Conservation (phyloP, 176 grass and related monocot genomes). For the Poa annua region DNA sequence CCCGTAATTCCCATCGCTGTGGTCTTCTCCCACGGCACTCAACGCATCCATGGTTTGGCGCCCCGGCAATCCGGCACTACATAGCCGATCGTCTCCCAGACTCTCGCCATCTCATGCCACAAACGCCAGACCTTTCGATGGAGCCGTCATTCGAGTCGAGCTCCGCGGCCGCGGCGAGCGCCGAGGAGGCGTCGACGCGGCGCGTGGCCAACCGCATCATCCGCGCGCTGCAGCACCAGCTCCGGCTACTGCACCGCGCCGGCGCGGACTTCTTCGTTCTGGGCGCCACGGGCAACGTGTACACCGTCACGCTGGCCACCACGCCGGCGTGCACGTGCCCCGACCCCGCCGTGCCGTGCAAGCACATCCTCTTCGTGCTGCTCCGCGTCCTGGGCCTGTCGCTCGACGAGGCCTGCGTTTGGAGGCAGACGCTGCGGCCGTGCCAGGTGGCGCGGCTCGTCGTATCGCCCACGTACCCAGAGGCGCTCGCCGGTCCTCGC, state of each 20-base stretch:
- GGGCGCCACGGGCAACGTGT: slow-evolving; percentile 88
- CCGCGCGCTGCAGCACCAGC: slow-evolving; percentile 71
- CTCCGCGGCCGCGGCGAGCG: background rate
- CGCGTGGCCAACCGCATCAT: slow-evolving; percentile 68
- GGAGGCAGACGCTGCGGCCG: slow-evolving; percentile 65
- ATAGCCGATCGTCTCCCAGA: background rate
- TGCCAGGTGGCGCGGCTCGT: slow-evolving; percentile 74
- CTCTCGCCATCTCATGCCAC: background rate
- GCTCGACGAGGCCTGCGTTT: slow-evolving; percentile 86
- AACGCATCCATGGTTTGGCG: slow-evolving; percentile 38
- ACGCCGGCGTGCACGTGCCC: slow-evolving; percentile 84
- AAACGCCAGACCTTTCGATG: slow-evolving; percentile 8
- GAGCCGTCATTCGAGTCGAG: slow-evolving; percentile 14
- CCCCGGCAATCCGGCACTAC: slow-evolving; percentile 14
- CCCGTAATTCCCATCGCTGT: slow-evolving; percentile 14
- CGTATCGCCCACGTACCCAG: slow-evolving; percentile 54
- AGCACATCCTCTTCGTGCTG: slow-evolving; percentile 95
- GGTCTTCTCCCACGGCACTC: slow-evolving; percentile 54
- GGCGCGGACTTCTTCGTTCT: slow-evolving; percentile 74
- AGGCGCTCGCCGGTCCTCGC: slow-evolving; percentile 56
- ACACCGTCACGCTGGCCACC: slow-evolving; percentile 66
- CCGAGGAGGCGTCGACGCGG: slow-evolving; percentile 47
- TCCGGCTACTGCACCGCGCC: slow-evolving; percentile 67
- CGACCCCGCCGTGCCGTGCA: slow-evolving; percentile 75
- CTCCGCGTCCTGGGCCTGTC: slow-evolving; percentile 84